Evolutionary conservation across 192 early-diverging fungal genomes (phyloP).

Genomic region (Podila clonocystis): DNA sequence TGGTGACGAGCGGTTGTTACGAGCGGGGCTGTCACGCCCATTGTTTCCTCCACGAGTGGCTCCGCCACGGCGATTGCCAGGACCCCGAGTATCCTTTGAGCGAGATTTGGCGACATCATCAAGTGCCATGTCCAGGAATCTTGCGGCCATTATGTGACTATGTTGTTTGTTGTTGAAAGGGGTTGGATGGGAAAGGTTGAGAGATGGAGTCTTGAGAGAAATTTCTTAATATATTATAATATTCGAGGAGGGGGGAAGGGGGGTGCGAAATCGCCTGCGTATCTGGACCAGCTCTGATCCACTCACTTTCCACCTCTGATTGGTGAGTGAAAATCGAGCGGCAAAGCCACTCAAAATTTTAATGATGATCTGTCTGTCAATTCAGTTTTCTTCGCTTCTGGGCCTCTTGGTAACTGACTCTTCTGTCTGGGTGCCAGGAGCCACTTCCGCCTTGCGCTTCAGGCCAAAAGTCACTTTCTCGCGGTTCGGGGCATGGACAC

Average conservation of each 20-base stretch:
- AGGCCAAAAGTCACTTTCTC: conserved; percentile 57
- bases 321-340: background rate
- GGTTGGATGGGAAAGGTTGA: background rate
- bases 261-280: background rate
- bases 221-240: too few species aligned
- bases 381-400: background rate
- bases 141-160: conserved; percentile 31
- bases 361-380: background rate
- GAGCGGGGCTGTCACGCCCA: conserved; percentile 39
- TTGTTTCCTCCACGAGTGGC: conserved; percentile 13
- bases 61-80: conserved; percentile 28
- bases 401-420: conserved; percentile 28
- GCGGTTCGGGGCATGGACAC: conserved; percentile 56
- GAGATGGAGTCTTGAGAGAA: background rate
- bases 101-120: conserved; percentile 50
- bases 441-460: conserved; percentile 55
- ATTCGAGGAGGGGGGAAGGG: too few species aligned
- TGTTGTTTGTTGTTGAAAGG: background rate
- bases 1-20: conserved; percentile 37
- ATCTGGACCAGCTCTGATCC: background rate
- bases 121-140: conserved; percentile 52
- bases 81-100: conserved; percentile 26
- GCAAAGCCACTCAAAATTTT: background rate
- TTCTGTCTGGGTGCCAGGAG: conserved; percentile 32
- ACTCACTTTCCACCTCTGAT: background rate